Evolutionary conservation across 768 basidiomycete species (phyloP).

Genomic region (Phylloporus scabripes): DNA sequence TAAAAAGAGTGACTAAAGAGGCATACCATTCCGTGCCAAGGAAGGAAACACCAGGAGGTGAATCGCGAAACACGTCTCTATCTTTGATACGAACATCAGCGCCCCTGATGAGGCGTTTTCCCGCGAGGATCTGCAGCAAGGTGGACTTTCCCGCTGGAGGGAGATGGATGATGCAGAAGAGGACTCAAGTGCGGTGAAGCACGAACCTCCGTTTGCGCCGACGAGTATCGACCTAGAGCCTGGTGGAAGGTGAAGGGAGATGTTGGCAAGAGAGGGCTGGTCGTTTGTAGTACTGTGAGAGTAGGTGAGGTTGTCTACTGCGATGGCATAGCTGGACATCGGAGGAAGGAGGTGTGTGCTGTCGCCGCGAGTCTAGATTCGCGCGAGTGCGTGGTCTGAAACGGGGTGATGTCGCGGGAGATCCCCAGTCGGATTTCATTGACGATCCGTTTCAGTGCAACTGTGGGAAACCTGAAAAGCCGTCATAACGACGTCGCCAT

Average conservation of each 20-base stretch:
- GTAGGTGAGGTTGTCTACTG: conserved; percentile 54
- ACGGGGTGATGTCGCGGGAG: no score
- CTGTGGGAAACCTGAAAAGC: background rate
- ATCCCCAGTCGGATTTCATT: no score
- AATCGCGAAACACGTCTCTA: conserved; percentile 84
- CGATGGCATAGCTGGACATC: conserved; percentile 17
- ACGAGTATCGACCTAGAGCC: conserved; percentile 84
- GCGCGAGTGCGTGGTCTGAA: no score
- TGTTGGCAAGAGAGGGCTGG: conserved; percentile 53
- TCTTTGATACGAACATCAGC: conserved; percentile 68
- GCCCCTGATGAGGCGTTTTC: conserved; percentile 70
- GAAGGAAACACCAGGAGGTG: conserved; percentile 76
- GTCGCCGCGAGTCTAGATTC: no score
- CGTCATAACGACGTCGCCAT: conserved; percentile 1
- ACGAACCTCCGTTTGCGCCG: conserved; percentile 89
- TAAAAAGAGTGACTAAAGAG: background rate
- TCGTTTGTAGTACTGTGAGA: conserved; percentile 37
- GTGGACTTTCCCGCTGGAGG: conserved; percentile 88
- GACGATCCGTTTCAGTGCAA: no score
- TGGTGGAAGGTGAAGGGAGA: conserved; percentile 59
- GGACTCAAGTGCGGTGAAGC: conserved; percentile 1
- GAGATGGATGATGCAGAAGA: background rate
- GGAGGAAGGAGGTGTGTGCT: no score
- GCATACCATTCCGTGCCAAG: conserved; percentile 91
- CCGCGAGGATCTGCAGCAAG: conserved; percentile 87